A percentile compares a stretch with the other conserved stretches of the same genome.
Conservation (phyloP, 805 yeast species). For the Kluyveromyces siamensis region DNA sequence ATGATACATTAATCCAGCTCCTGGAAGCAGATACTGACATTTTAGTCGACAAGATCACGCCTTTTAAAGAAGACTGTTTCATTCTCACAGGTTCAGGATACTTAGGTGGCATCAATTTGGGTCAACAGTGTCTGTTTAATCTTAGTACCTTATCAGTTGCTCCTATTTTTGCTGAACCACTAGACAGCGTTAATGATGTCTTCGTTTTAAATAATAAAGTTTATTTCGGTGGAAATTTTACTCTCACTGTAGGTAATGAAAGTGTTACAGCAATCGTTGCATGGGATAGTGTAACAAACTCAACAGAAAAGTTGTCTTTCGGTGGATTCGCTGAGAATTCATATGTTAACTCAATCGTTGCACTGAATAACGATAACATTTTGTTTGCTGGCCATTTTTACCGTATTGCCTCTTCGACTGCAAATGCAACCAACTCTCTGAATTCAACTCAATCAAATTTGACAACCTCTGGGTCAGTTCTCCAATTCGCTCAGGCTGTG, state of each 20-base stretch:
- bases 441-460: constrained; percentile 9
- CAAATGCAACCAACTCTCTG: constrained; percentile 20
- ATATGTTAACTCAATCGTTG: constrained; percentile 51
- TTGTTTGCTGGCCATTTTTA: constrained; percentile 75
- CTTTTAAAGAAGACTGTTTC: constrained; percentile 26
- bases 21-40: constrained; percentile 9
- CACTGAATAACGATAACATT: constrained; percentile 40
- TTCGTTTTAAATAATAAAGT: constrained; percentile 44
- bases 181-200: constrained; percentile 33
- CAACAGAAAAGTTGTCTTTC: constrained; percentile 49
- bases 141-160: constrained; percentile 18
- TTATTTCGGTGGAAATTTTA: constrained; percentile 76
- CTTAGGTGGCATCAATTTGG: constrained; percentile 16
- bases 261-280: constrained; percentile 40
- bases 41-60: constrained; percentile 16
- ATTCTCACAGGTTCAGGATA: constrained; percentile 28
- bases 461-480: constrained; percentile 28
- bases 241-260: constrained; percentile 39
- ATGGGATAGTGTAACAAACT: constrained; percentile 42
- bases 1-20: constrained; percentile 18
- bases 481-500: constrained; percentile 53
- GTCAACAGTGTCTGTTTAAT: constrained; percentile 29
- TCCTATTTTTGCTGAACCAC: constrained; percentile 18
- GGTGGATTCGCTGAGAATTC: constrained; percentile 64
- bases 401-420: constrained; percentile 45